These are phyloP conservation scores for Trypanosoma brucei DNA, from an alignment of 208 protist genomes.

Conservation along the genomic window DNA sequence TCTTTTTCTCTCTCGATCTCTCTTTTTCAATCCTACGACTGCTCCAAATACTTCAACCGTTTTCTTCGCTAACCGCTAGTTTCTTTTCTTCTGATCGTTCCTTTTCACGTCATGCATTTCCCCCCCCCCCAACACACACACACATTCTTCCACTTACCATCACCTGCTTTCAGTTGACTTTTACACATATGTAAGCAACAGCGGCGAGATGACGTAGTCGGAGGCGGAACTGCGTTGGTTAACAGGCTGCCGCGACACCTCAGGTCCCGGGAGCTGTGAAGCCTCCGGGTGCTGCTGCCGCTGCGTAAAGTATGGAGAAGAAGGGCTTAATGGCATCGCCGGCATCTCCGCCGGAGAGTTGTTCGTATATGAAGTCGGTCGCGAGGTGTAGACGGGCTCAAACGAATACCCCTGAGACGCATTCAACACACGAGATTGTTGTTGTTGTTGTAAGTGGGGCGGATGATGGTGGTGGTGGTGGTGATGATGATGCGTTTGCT, in stretches of 20 bases:
- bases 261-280: not conserved
- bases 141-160: not conserved
- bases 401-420: slow-evolving; percentile 9
- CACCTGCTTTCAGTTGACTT: not conserved
- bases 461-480: slow-evolving; percentile 9
- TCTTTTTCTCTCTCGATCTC: no score
- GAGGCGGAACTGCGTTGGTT: not conserved
- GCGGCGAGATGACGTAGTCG: slow-evolving; percentile 13
- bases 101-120: no score
- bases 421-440: not conserved
- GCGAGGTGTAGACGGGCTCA: slow-evolving; percentile 20
- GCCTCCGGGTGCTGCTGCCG: not conserved
- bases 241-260: slow-evolving; percentile 2
- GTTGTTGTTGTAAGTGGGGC: slow-evolving; percentile 8
- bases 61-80: no score
- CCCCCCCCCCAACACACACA: not conserved
- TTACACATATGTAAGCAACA: slow-evolving; percentile 22
- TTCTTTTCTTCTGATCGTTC: no score
- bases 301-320: slow-evolving; percentile 10
- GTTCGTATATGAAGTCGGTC: slow-evolving; percentile 8
- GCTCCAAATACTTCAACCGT: no score
- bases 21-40: no score
- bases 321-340: not conserved
- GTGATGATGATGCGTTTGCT: slow-evolving; percentile 11
- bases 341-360: slow-evolving; percentile 3